phyloP scores from a whole-genome alignment of 345 rosid species.

The Bruguiera gymnorhiza region DNA sequence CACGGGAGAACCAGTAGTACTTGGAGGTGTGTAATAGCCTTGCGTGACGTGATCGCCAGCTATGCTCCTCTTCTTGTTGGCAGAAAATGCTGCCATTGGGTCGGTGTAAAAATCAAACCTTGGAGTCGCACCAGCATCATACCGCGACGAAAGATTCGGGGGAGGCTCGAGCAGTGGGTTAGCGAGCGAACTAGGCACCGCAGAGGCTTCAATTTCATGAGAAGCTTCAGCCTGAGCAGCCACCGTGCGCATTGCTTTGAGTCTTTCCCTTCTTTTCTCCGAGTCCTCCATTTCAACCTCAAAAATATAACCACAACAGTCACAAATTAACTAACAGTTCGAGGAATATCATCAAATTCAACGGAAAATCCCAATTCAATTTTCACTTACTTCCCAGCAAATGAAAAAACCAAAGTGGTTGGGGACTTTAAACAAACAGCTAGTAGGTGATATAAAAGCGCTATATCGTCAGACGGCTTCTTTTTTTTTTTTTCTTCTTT shows the following conservation, averaged over 20 bases:
- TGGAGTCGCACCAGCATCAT: conserved; percentile 29
- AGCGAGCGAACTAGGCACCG: conserved; percentile 37
- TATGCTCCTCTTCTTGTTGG: conserved; percentile 40
- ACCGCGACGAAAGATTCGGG: conserved; percentile 21
- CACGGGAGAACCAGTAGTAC: conserved; percentile 18
- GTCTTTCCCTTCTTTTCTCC: conserved; percentile 65
- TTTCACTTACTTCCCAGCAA: no score
- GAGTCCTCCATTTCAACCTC: conserved; percentile 62
- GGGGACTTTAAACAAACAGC: no score
- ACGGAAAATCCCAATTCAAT: no score
- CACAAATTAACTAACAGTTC: no score
- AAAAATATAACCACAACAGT: no score
- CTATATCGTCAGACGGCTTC: no score
- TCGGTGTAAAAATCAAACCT: conserved; percentile 80
- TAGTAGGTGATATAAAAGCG: no score
- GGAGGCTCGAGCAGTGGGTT: conserved; percentile 62
- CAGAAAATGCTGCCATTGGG: conserved; percentile 76
- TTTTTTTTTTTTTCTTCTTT: no score
- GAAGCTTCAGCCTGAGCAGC: conserved; percentile 51
- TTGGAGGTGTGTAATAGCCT: conserved; percentile 27
- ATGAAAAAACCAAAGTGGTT: no score
- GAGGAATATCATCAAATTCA: no score
- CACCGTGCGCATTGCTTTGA: conserved; percentile 65
- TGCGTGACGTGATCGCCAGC: conserved; percentile 27
- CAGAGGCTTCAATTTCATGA: conserved; percentile 27